These are phyloP conservation scores for Metschnikowia cubensis DNA, from an alignment of 805 yeast genomes.

Conservation along the genomic window DNA sequence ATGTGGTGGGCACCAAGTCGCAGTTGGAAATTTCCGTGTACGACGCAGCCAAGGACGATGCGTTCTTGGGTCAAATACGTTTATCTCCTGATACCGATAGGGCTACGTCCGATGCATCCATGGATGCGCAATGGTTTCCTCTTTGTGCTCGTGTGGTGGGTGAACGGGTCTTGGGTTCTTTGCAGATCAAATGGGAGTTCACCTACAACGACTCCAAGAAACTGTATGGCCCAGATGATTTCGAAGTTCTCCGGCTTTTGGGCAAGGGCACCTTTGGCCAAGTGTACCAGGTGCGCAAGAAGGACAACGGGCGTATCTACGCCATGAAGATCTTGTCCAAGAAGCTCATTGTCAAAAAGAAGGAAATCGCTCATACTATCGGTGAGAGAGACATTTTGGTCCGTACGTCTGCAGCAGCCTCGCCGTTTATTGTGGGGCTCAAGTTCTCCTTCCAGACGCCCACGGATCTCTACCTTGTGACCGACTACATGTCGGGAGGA, in stretches of 20 bases:
- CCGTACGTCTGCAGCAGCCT: conserved; percentile 81
- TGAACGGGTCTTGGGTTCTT: conserved; percentile 73
- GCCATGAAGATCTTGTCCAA: conserved; percentile 97
- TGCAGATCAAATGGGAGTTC: conserved; percentile 72
- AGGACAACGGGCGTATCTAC: conserved; percentile 84
- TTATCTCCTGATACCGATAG: conserved; percentile 54
- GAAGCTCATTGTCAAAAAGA: conserved; percentile 92
- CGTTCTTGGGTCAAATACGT: conserved; percentile 81
- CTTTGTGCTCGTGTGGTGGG: conserved; percentile 71
- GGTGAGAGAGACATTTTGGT: conserved; percentile 95
- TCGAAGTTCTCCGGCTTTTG: conserved; percentile 81
- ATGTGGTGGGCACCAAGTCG: conserved; percentile 79
- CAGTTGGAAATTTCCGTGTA: conserved; percentile 88
- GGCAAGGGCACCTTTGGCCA: conserved; percentile 99
- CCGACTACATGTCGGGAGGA: conserved; percentile 98
- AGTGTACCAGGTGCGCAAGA: conserved; percentile 92
- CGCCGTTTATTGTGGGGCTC: conserved; percentile 92
- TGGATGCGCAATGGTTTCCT: conserved; percentile 66
- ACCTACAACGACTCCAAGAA: conserved; percentile 59
- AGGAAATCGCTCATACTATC: conserved; percentile 96
- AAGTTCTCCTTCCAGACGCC: conserved; percentile 97
- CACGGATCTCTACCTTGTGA: conserved; percentile 83
- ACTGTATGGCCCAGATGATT: conserved; percentile 90
- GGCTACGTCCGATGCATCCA: conserved; percentile 37
- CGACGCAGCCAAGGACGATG: conserved; percentile 78